Percentiles rank a stretch among this genome's conserved stretches.
Conservation (phyloP, 768 basidiomycete species). For the Pulveroboletus sp. region DNA sequence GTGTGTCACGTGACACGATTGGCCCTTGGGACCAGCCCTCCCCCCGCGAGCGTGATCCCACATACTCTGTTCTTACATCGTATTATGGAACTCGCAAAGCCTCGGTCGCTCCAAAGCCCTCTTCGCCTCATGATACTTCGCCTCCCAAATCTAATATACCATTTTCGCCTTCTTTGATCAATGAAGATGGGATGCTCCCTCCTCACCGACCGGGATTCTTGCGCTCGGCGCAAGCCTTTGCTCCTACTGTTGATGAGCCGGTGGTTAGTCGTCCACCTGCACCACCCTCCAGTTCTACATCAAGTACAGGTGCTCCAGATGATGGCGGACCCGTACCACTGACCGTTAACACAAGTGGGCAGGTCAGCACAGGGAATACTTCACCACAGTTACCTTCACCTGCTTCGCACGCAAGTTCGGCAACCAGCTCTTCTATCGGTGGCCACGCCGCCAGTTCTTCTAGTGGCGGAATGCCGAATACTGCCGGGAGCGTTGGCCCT, state of each 20-base stretch:
- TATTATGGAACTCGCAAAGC: constrained; percentile 27
- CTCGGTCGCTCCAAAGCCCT: constrained; percentile 19
- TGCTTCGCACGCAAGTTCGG: constrained; percentile 56
- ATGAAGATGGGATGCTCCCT: constrained; percentile 33
- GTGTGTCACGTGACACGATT: constrained; percentile 19
- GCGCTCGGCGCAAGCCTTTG: constrained; percentile 22
- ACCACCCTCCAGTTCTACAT: constrained; percentile 35
- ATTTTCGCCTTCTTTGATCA: constrained; percentile 22
- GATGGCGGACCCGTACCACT: constrained; percentile 24
- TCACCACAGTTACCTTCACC: constrained; percentile 79
- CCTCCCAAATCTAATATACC: constrained; percentile 21
- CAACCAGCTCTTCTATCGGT: constrained; percentile 33
- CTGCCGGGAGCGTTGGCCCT: constrained; percentile 22
- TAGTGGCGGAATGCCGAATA: constrained; percentile 23
- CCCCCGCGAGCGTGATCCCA: constrained; percentile 28
- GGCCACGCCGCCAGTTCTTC: constrained; percentile 30
- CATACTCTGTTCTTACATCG: constrained; percentile 23
- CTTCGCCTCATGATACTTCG: constrained; percentile 26
- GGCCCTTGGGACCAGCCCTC: constrained; percentile 33
- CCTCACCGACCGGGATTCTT: constrained; percentile 27
- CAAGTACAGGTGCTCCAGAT: constrained; percentile 43
- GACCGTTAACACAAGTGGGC: constrained; percentile 46
- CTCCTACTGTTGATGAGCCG: constrained; percentile 25
- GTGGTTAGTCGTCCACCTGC: constrained; percentile 27
- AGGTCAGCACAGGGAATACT: constrained; percentile 29